Percentiles rank a stretch among this genome's conserved stretches.
Evolutionary conservation across 306 rosid genomes (phyloP).

Genomic region (peach (Prunus persica)): Prunus_persica_NCBIv2 NC_034011.1:18912001-18912500

Average conservation of each 20-base stretch:
- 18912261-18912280: background rate
- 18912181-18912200: constrained; percentile 51
- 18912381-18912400: too few relatives aligned
- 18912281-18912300: constrained; percentile 12
- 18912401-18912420: too few relatives aligned
- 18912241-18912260: too few relatives aligned
- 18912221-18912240: constrained; percentile 1
- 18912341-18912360: background rate
- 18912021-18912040: constrained; percentile 7
- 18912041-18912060: background rate
- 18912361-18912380: background rate
- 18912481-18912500: background rate
- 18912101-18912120: background rate
- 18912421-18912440: too few relatives aligned
- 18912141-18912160: background rate
- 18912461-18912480: too few relatives aligned
- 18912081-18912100: background rate
- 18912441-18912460: too few relatives aligned
- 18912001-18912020: constrained; percentile 66
- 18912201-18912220: constrained; percentile 46
- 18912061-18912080: background rate
- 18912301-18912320: constrained; percentile 10
- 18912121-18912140: background rate
- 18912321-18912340: background rate
- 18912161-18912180: background rate